These are phyloP conservation scores for Tylopilus vinaceipallidus DNA, from an alignment of 768 basidiomycete species.

Conservation along the genomic window DNA sequence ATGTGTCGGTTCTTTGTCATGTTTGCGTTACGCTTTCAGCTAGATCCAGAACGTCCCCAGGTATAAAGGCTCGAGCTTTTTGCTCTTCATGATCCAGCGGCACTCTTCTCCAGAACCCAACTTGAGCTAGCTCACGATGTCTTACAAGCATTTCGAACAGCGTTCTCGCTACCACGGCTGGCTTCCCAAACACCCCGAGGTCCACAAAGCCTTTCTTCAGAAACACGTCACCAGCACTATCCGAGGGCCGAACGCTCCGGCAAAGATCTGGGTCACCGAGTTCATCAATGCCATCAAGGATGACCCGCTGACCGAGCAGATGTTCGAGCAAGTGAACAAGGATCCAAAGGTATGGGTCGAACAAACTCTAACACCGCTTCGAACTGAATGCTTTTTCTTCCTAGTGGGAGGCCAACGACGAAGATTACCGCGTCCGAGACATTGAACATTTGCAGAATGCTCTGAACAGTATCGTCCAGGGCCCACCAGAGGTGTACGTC, in stretches of 20 bases:
- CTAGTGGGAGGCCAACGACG: background rate
- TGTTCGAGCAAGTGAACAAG: background rate
- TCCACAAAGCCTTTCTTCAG: background rate
- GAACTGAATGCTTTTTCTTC: background rate
- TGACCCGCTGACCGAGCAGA: background rate
- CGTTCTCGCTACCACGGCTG: conserved; percentile 5
- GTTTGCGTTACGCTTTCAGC: too few relatives aligned
- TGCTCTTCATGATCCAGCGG: background rate
- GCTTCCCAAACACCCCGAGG: background rate
- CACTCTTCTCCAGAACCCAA: background rate
- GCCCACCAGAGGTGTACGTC: background rate
- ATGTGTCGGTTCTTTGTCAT: too few relatives aligned
- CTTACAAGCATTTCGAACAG: background rate
- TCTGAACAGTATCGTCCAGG: background rate
- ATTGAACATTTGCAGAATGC: background rate
- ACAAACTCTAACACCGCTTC: background rate
- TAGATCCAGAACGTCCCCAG: background rate
- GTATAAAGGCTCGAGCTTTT: background rate
- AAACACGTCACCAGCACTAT: background rate
- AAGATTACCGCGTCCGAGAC: background rate
- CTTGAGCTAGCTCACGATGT: background rate
- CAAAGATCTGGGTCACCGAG: background rate
- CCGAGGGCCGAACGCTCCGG: background rate
- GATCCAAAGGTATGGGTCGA: background rate
- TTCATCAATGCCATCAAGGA: background rate